Evolutionary conservation across 768 basidiomycete genomes (phyloP), one percentile per base, ranked within the genome.

Genomic region (Podaxis sp.): DNA sequence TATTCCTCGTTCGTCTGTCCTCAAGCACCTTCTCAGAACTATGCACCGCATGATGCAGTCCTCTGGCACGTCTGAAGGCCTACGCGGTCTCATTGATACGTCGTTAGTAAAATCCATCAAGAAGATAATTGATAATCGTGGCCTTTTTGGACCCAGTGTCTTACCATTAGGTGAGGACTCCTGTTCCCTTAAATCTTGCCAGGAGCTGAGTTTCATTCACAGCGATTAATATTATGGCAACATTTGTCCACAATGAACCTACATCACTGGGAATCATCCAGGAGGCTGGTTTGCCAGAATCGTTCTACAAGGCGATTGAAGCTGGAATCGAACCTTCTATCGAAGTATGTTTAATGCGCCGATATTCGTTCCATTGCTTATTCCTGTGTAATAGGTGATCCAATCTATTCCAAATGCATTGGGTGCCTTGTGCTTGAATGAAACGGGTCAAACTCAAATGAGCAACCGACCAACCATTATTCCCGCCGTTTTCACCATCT

Each of bases 1-100:
- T 0, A 85, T 92, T 57, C 78, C 85, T 50, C 85, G 88, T 3
- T 86, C 87, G 25, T 87, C 88, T 40, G 86, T 93, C n/a, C 76
- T 98, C 65, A 97, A 96, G 73, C 89, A 94, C 63, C 84, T 93
- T 9, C 72, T 99, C 35, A 88, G 97, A 28, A 94, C 95, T 0
- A 86, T 96, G 76, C 94, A 97, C 66, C 87, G 97, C 28, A 93
- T 98, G 86, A 97, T 99, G 95, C 92, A 95, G 68, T 90, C 91
- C 0, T 90, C 93, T 0, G 96, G 96, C 7, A 90, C 91, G 3
- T 88, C 94, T 3, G 97, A 99, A 71, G 95, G 95, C 1, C 81
- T 99, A 11, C 87, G 97, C 14, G 95, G 94, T 35, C 78, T 99
- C 38, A 94, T 98, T 59, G 97, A 99, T 72, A 89, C 90, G 53